These are phyloP conservation scores for Candida parachauliodes DNA, from an alignment of 805 yeast species.

Conservation along the genomic window DNA sequence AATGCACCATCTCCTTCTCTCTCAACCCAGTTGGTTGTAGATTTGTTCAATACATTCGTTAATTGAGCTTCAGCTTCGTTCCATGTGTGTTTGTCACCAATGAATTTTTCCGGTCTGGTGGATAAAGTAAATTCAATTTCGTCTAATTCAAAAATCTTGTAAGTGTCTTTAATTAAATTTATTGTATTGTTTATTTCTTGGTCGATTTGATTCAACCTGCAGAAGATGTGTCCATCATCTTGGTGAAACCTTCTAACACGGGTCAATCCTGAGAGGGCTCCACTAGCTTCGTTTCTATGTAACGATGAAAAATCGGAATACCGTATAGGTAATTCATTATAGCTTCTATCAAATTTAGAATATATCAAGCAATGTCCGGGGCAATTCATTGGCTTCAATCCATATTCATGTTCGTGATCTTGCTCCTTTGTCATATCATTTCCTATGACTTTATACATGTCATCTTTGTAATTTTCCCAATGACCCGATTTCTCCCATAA, in stretches of 20 bases:
- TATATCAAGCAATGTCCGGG: conserved; percentile 92
- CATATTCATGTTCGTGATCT: conserved; percentile 44
- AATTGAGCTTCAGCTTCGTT: conserved; percentile 71
- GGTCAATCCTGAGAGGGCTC: conserved; percentile 89
- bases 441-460: conserved; percentile 86
- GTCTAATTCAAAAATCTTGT: conserved; percentile 60
- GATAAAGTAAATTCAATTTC: conserved; percentile 66
- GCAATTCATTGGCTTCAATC: conserved; percentile 92
- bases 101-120: conserved; percentile 75
- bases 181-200: conserved; percentile 71
- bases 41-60: conserved; percentile 50
- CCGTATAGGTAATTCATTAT: conserved; percentile 82
- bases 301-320: conserved; percentile 86
- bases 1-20: conserved; percentile 96
- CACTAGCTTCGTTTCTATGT: conserved; percentile 93
- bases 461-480: conserved; percentile 92
- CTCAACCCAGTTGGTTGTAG: conserved; percentile 58
- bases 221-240: conserved; percentile 97
- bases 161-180: conserved; percentile 69
- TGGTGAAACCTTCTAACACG: conserved; percentile 94
- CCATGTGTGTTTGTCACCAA: conserved; percentile 82
- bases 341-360: conserved; percentile 70
- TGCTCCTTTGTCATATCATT: conserved; percentile 35
- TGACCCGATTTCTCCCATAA: conserved; percentile 94
- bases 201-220: conserved; percentile 72